These are phyloP conservation scores for Tuber brumale DNA, from an alignment of 495 filamentous ascomycete species.

Conservation along the genomic window DNA sequence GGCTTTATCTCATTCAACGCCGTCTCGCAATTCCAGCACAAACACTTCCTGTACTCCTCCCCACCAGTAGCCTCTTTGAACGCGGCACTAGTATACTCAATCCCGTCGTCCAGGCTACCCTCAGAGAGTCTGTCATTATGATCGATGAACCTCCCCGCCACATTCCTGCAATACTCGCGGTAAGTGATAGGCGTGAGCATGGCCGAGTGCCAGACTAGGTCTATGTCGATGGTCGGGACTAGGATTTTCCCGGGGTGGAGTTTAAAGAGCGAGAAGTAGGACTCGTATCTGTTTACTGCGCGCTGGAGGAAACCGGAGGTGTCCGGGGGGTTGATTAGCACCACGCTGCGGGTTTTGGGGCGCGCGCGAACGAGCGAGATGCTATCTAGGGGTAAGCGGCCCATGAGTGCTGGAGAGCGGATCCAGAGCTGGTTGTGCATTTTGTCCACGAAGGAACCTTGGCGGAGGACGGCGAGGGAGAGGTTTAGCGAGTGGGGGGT, in stretches of 20 bases:
- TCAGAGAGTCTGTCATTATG: slow-evolving; percentile 83
- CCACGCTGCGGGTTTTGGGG: slow-evolving; percentile 26
- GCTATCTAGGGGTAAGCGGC: slow-evolving; percentile 25
- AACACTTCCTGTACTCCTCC: slow-evolving; percentile 72
- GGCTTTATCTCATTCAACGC: slow-evolving; percentile 32
- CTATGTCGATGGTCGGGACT: slow-evolving; percentile 83
- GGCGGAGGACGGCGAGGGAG: slow-evolving; percentile 69
- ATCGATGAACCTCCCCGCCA: slow-evolving; percentile 56
- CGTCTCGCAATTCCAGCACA: slow-evolving; percentile 81
- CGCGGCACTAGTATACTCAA: slow-evolving; percentile 66
- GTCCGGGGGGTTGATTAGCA: slow-evolving; percentile 43
- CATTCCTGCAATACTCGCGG: slow-evolving; percentile 50
- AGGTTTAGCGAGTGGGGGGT: slow-evolving; percentile 68
- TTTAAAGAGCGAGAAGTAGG: slow-evolving; percentile 63
- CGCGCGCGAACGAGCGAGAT: slow-evolving; percentile 69
- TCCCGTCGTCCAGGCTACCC: slow-evolving; percentile 53
- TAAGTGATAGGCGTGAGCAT: slow-evolving; percentile 61
- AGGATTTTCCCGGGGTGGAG: slow-evolving; percentile 51
- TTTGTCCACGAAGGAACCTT: slow-evolving; percentile 73
- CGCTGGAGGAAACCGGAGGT: slow-evolving; percentile 59
- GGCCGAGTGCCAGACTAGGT: slow-evolving; percentile 74
- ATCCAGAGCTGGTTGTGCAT: slow-evolving; percentile 55
- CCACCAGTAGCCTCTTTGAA: slow-evolving; percentile 56
- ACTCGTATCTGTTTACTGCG: slow-evolving; percentile 60
- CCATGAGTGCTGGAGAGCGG: slow-evolving; percentile 40